A percentile compares a stretch with the other conserved stretches of the same genome.
phyloP scores from a whole-genome alignment of 257 asterid species.

The Capsicum baccatum region DNA sequence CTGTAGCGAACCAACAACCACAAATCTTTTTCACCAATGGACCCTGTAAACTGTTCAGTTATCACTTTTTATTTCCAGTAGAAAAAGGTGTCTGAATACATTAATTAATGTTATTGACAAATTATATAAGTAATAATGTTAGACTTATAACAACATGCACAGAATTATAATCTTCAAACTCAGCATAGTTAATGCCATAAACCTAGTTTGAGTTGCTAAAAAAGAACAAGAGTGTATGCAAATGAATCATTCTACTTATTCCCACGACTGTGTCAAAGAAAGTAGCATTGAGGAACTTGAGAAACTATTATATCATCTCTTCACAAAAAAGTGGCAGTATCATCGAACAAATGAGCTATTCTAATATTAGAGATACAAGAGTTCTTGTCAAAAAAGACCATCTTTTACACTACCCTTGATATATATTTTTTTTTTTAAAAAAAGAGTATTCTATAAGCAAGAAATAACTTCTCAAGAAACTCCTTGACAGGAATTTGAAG shows the following conservation, averaged over 20 bases:
- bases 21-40: conserved; percentile 50
- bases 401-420: conserved; percentile 21
- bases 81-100: neutral
- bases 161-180: too few relatives aligned
- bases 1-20: conserved; percentile 50
- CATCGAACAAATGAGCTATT: conserved; percentile 6
- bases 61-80: conserved; percentile 19
- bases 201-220: neutral
- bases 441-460: conserved; percentile 5
- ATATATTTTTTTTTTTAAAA: too few relatives aligned
- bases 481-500: conserved; percentile 48
- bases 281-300: conserved; percentile 17
- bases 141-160: too few relatives aligned
- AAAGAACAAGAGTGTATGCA: neutral
- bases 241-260: conserved; percentile 1
- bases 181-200: too few relatives aligned
- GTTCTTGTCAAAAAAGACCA: neutral
- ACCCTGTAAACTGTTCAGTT: conserved; percentile 59
- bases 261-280: neutral
- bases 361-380: conserved; percentile 22
- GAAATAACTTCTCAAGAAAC: conserved; percentile 60
- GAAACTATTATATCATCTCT: neutral
- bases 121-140: conserved; percentile 5
- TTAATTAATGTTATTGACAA: neutral
- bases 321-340: neutral